Evolutionary conservation across 192 early-diverging fungal genomes (phyloP).

Genomic region (Martensiomyces pterosporus): DNA sequence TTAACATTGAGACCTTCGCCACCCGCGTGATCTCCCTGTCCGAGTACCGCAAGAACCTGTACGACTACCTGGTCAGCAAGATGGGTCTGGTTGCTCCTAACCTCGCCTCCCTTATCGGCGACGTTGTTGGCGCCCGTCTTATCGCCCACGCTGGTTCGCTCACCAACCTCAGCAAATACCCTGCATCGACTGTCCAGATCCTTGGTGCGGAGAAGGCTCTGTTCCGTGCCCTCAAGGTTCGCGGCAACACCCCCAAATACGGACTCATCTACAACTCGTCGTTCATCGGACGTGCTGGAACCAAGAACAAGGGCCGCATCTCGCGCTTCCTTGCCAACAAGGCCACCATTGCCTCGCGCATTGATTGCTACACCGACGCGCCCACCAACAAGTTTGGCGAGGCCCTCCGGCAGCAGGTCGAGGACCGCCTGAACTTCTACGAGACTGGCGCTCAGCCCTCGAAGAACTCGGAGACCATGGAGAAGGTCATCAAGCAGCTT

Average conservation of each 20-base stretch:
- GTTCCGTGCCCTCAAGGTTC: conserved; percentile 95
- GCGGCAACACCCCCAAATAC: conserved; percentile 97
- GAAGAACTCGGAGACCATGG: conserved; percentile 94
- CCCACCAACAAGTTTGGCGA: conserved; percentile 91
- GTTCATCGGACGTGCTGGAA: conserved; percentile 89
- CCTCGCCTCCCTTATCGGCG: conserved; percentile 90
- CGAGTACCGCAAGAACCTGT: conserved; percentile 91
- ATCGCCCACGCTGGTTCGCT: conserved; percentile 97
- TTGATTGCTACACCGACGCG: conserved; percentile 91
- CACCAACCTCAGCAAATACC: conserved; percentile 94
- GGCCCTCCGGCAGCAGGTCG: conserved; percentile 89
- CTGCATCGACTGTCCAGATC: conserved; percentile 96
- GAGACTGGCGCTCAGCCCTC: conserved; percentile 80
- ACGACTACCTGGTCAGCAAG: conserved; percentile 89
- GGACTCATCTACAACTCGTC: conserved; percentile 96
- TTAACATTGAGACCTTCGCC: conserved; percentile 93
- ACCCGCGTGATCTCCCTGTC: conserved; percentile 84
- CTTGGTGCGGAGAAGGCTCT: conserved; percentile 98
- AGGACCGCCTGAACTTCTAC: conserved; percentile 93
- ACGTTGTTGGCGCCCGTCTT: conserved; percentile 93
- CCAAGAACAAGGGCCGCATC: conserved; percentile 97
- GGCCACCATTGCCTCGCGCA: conserved; percentile 92
- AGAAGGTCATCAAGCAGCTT: conserved; percentile 67
- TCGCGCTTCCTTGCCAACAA: conserved; percentile 99
- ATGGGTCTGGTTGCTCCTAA: conserved; percentile 98